Percentiles rank a stretch among this genome's conserved stretches.
phyloP scores from a whole-genome alignment of 1,139 yeast species.

The Suhomyces bokatorum region DNA sequence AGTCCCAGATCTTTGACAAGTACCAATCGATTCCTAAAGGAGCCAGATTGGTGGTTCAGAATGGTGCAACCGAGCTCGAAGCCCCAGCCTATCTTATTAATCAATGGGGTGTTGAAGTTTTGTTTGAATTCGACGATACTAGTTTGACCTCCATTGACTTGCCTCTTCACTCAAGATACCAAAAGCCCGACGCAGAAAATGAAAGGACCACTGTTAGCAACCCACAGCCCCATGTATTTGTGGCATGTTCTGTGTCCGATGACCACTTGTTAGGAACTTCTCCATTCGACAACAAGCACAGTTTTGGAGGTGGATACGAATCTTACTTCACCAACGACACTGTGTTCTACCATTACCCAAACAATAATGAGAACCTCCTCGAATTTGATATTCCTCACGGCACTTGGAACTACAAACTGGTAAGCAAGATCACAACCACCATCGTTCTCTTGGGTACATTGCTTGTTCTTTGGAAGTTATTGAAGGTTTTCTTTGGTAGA shows the following conservation, averaged over 20 bases:
- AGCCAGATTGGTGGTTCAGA: conserved; percentile 27
- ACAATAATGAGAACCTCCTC: conserved; percentile 3
- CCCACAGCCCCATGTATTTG: conserved; percentile 30
- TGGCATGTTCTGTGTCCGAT: conserved; percentile 35
- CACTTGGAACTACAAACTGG: conserved; percentile 16
- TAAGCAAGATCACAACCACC: conserved; percentile 19
- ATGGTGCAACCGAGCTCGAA: conserved; percentile 42
- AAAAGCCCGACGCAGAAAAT: conserved; percentile 25
- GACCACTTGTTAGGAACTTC: conserved; percentile 31
- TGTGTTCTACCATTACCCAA: conserved; percentile 38
- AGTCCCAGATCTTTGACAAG: conserved; percentile 42
- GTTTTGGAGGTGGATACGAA: conserved; percentile 39
- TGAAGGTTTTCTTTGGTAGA: conserved; percentile 1
- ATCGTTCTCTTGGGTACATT: conserved; percentile 15
- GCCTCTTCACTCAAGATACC: conserved; percentile 43
- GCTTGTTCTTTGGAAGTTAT: conserved; percentile 12
- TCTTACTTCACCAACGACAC: conserved; percentile 43
- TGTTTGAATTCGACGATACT: conserved; percentile 28
- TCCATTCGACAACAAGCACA: conserved; percentile 36
- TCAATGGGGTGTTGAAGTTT: conserved; percentile 46
- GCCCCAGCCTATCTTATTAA: conserved; percentile 41
- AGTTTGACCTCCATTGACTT: conserved; percentile 21
- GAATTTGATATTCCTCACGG: conserved; percentile 26
- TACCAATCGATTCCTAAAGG: conserved; percentile 35
- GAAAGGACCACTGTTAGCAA: conserved; percentile 14